Conservation (phyloP, 345 rosid species). For the Moricandia arvensis region DNA sequence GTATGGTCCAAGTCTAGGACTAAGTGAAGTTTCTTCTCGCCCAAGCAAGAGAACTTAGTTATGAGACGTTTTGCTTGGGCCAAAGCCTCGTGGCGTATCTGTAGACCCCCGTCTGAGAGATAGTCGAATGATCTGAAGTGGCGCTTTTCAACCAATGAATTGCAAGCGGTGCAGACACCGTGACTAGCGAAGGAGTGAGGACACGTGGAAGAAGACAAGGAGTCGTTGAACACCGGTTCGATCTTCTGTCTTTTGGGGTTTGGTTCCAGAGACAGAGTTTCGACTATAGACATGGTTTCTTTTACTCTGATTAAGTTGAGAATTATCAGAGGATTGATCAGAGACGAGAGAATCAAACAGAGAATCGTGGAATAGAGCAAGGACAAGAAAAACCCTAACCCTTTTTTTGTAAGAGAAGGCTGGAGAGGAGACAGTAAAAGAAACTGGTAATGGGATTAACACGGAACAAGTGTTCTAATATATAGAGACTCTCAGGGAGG, state of each 20-base stretch:
- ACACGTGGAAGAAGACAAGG: neutral
- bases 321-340: neutral
- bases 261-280: neutral
- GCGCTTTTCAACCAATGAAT: neutral
- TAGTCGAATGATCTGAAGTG: slow-evolving; percentile 3
- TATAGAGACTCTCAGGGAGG: no score
- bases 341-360: neutral
- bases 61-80: neutral
- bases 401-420: neutral
- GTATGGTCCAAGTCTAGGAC: neutral
- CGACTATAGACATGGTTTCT: neutral
- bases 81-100: neutral
- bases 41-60: neutral
- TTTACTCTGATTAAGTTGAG: neutral
- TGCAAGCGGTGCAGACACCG: neutral
- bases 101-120: neutral
- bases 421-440: neutral
- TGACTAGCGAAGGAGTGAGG: neutral
- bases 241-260: neutral
- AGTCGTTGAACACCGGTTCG: neutral
- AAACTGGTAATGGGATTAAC: neutral
- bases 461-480: neutral
- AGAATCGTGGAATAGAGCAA: neutral
- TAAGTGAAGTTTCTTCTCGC: slow-evolving; percentile 16
- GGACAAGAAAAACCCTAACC: neutral